Percentiles rank a stretch among this genome's conserved stretches.
These are phyloP conservation scores for Asterochloris sp. DNA, from an alignment of 139 green algal genomes.

Conservation along the genomic window DNA sequence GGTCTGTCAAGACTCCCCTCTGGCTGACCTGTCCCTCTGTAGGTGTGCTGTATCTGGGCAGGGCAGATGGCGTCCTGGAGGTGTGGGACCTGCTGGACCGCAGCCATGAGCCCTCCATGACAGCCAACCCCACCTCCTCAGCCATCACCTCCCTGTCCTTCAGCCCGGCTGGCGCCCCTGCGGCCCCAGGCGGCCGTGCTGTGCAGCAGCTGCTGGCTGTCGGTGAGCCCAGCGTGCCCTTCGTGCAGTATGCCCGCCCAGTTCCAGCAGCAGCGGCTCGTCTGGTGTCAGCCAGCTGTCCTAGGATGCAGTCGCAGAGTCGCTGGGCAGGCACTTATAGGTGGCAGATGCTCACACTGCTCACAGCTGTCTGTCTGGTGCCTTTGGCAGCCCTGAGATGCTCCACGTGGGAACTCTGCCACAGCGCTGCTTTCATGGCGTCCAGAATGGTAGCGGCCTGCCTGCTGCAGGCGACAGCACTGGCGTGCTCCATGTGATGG, in stretches of 20 bases:
- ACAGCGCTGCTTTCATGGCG: background rate
- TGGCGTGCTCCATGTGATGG: slow-evolving; percentile 75
- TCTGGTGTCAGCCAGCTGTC: background rate
- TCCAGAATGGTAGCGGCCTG: background rate
- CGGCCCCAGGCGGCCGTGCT: slow-evolving; percentile 7
- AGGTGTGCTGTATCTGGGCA: slow-evolving; percentile 63
- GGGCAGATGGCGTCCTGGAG: slow-evolving; percentile 58
- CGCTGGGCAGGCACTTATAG: no score
- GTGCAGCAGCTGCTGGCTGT: slow-evolving; percentile 60
- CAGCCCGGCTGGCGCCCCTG: slow-evolving; percentile 29
- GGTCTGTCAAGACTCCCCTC: no score
- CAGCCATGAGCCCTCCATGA: slow-evolving; percentile 65
- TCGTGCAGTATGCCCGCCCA: background rate
- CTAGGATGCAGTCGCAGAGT: background rate
- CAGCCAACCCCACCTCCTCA: slow-evolving; percentile 36
- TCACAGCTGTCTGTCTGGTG: background rate
- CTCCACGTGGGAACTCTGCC: background rate
- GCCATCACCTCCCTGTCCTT: slow-evolving; percentile 61
- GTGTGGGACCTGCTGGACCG: slow-evolving; percentile 82
- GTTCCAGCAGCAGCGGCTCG: background rate
- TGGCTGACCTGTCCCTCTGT: background rate
- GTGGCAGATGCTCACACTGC: background rate
- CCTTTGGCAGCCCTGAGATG: background rate
- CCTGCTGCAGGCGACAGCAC: slow-evolving; percentile 13
- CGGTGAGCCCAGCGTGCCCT: slow-evolving; percentile 31